A percentile compares a stretch with the other conserved stretches of the same genome.
phyloP scores from a whole-genome alignment of 441 rosid genomes.

The Syzygium syzygioides region DNA sequence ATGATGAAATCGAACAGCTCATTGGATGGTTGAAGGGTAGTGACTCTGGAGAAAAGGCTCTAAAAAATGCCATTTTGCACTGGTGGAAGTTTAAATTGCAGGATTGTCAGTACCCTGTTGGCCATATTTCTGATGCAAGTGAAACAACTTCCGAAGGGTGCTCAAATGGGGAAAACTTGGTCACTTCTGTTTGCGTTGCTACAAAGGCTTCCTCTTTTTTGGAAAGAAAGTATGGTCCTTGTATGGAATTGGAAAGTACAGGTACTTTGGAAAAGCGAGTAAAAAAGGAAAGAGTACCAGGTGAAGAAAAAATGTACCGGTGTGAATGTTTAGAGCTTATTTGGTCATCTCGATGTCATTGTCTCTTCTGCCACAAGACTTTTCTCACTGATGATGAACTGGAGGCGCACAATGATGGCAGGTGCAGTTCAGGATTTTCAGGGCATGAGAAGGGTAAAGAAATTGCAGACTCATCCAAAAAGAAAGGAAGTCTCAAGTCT shows the following conservation, averaged over 20 bases:
- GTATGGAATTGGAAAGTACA: conserved; percentile 29
- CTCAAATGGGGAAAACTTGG: conserved; percentile 15
- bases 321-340: conserved; percentile 88
- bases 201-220: conserved; percentile 69
- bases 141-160: conserved; percentile 16
- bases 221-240: conserved; percentile 73
- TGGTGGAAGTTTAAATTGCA: conserved; percentile 54
- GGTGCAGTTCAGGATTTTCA: conserved; percentile 40
- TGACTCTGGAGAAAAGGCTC: conserved; percentile 63
- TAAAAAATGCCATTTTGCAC: conserved; percentile 65
- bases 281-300: conserved; percentile 40
- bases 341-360: conserved; percentile 81
- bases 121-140: conserved; percentile 25
- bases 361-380: conserved; percentile 79
- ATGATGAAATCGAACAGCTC: conserved; percentile 67
- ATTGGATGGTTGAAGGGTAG: conserved; percentile 64
- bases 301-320: conserved; percentile 53
- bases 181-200: conserved; percentile 30
- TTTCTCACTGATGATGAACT: conserved; percentile 45
- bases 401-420: conserved; percentile 55
- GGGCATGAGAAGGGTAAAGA: conserved; percentile 40
- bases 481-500: conserved; percentile 35
- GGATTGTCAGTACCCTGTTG: conserved; percentile 31
- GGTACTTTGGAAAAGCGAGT: conserved; percentile 40
- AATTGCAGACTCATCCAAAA: conserved; percentile 28